Evolutionary conservation across 495 filamentous ascomycete species (phyloP).

Genomic region (Penicillium cataractarum): DNA sequence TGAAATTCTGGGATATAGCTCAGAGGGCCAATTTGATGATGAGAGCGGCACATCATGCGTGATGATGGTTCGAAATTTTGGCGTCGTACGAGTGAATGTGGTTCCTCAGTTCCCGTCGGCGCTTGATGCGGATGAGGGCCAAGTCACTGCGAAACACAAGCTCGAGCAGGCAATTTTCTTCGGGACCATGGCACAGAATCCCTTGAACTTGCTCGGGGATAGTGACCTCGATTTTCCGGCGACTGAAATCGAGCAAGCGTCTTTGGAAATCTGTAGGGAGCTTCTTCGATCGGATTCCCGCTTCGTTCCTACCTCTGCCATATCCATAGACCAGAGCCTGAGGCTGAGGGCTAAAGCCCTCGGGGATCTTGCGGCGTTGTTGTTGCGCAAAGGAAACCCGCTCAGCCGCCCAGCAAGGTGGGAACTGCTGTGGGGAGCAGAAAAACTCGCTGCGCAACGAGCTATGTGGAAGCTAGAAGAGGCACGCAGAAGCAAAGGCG

Average conservation of each 20-base stretch:
- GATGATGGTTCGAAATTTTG: conserved; percentile 76
- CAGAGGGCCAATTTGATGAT: conserved; percentile 42
- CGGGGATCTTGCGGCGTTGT: conserved; percentile 67
- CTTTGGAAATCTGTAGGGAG: conserved; percentile 76
- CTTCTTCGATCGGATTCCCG: conserved; percentile 75
- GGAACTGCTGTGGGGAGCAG: conserved; percentile 85
- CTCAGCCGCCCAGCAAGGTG: conserved; percentile 69
- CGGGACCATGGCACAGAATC: conserved; percentile 75
- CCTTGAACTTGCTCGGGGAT: conserved; percentile 73
- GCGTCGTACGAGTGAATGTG: conserved; percentile 70
- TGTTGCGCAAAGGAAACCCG: conserved; percentile 57
- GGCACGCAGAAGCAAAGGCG: conserved; percentile 47
- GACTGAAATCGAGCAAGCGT: conserved; percentile 75
- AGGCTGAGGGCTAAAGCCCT: conserved; percentile 69
- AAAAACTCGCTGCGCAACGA: conserved; percentile 84
- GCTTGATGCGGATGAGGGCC: conserved; percentile 36
- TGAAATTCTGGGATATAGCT: conserved; percentile 48
- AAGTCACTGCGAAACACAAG: conserved; percentile 79
- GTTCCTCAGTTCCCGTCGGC: conserved; percentile 33
- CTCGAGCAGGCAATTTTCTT: conserved; percentile 95
- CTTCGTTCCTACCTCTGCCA: conserved; percentile 69
- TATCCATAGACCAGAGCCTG: conserved; percentile 81
- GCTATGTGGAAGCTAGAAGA: conserved; percentile 81
- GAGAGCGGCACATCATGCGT: conserved; percentile 64
- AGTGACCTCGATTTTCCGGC: conserved; percentile 63